Percentiles rank a stretch among this genome's conserved stretches.
These are phyloP conservation scores for Cicer bijugum DNA, from an alignment of 306 rosid genomes.

Conservation along the genomic window DNA sequence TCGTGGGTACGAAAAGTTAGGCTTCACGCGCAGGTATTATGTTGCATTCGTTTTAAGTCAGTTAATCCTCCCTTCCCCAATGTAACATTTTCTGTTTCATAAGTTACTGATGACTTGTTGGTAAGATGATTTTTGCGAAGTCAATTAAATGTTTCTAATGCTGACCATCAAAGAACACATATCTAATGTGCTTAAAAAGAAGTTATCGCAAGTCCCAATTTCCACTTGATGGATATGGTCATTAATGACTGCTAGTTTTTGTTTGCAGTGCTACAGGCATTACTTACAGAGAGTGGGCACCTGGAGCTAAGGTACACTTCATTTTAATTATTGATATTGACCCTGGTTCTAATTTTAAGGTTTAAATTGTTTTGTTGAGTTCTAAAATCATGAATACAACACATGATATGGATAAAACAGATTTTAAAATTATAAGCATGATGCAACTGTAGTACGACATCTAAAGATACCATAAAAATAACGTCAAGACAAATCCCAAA, in stretches of 20 bases:
- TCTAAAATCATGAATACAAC: slow-evolving; percentile 25
- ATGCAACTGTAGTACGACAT: not conserved
- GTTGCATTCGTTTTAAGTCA: slow-evolving; percentile 15
- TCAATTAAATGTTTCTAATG: not conserved
- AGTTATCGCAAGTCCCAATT: not conserved
- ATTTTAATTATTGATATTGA: slow-evolving; percentile 36
- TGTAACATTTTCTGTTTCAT: slow-evolving; percentile 3
- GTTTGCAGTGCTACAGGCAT: slow-evolving; percentile 81
- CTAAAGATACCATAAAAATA: slow-evolving; percentile 6
- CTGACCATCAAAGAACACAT: not conserved
- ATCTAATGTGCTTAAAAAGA: slow-evolving; percentile 3
- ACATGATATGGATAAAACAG: not conserved
- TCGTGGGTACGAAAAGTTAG: slow-evolving; percentile 92
- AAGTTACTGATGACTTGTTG: slow-evolving; percentile 8
- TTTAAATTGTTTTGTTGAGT: slow-evolving; percentile 26
- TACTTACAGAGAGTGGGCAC: slow-evolving; percentile 98
- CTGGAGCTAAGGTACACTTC: slow-evolving; percentile 83
- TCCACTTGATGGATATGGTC: slow-evolving; percentile 35
- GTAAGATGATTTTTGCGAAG: slow-evolving; percentile 8
- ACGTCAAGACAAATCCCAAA: not conserved
- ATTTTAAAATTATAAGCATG: slow-evolving; percentile 7
- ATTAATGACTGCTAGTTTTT: slow-evolving; percentile 42
- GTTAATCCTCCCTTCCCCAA: not conserved
- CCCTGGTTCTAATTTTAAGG: slow-evolving; percentile 1
- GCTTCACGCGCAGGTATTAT: slow-evolving; percentile 83